These are phyloP conservation scores for Linnemannia schmuckeri DNA, from an alignment of 192 early-diverging fungal species.

Conservation along the genomic window DNA sequence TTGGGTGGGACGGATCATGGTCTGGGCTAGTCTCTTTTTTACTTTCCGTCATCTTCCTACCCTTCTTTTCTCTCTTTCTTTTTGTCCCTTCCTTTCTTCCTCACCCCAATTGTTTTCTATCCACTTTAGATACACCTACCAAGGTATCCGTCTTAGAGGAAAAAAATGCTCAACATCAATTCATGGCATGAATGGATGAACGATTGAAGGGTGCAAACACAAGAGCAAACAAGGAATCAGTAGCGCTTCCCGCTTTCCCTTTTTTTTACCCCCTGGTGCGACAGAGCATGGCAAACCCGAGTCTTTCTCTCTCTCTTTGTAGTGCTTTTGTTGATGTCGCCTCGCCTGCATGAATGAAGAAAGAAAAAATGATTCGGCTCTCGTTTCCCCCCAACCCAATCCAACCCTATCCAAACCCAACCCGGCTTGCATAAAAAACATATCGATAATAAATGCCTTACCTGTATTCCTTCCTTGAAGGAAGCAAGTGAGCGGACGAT, in stretches of 20 bases:
- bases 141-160: not conserved
- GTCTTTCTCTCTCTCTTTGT: not conserved
- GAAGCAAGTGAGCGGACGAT: not conserved
- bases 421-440: not conserved
- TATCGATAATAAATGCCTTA: too few species aligned
- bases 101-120: not conserved
- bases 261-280: not conserved
- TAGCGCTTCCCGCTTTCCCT: not conserved
- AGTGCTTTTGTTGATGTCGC: not conserved
- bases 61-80: not conserved
- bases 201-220: not conserved
- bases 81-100: not conserved
- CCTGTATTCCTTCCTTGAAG: not conserved
- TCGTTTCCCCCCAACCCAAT: not conserved
- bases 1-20: not conserved
- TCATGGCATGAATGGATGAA: not conserved
- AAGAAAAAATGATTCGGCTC: not conserved
- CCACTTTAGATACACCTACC: not conserved
- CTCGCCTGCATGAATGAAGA: not conserved
- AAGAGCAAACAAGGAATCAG: not conserved
- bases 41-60: not conserved
- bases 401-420: constrained; percentile 6
- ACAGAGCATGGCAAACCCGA: not conserved
- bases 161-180: not conserved
- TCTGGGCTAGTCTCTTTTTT: constrained; percentile 4